A percentile compares a stretch with the other conserved stretches of the same genome.
phyloP scores from a whole-genome alignment of 495 filamentous ascomycete species.

The Xylaria castorea region DNA sequence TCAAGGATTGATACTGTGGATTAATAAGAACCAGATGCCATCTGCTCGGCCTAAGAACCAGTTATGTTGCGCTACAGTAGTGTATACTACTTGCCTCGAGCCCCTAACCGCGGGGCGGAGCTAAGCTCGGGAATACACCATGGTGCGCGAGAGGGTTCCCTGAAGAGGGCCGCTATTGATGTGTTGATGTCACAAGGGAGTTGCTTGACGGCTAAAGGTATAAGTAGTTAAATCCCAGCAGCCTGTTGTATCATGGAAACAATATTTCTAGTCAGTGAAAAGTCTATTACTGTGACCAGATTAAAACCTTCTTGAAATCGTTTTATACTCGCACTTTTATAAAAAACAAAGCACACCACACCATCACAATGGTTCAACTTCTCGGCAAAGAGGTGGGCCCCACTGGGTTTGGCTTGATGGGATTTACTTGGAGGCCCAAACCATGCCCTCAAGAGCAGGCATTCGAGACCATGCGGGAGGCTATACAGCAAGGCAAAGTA shows the following conservation, averaged over 20 bases:
- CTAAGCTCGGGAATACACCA: conserved; percentile 10
- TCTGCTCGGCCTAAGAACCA: background rate
- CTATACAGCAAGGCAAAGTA: conserved; percentile 68
- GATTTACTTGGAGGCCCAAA: conserved; percentile 74
- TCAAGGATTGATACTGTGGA: background rate
- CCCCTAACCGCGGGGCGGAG: background rate
- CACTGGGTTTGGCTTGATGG: conserved; percentile 68
- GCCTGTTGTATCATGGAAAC: conserved; percentile 1
- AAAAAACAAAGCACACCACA: background rate
- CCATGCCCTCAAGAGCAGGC: conserved; percentile 65
- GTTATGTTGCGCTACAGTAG: background rate
- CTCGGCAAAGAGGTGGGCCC: conserved; percentile 58
- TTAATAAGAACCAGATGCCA: background rate
- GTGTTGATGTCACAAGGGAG: background rate
- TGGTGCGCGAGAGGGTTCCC: background rate
- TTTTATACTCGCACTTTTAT: background rate
- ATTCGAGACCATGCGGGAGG: conserved; percentile 70
- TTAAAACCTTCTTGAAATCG: background rate
- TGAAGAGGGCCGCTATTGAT: background rate
- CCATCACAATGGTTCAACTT: conserved; percentile 54
- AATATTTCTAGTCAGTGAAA: background rate
- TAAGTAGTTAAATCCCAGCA: conserved; percentile 3
- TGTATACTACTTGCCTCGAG: background rate
- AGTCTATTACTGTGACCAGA: background rate
- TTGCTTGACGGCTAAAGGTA: conserved; percentile 8